These are phyloP conservation scores for Puya raimondii DNA, from an alignment of 176 grass and related monocot genomes.

Conservation along the genomic window DNA sequence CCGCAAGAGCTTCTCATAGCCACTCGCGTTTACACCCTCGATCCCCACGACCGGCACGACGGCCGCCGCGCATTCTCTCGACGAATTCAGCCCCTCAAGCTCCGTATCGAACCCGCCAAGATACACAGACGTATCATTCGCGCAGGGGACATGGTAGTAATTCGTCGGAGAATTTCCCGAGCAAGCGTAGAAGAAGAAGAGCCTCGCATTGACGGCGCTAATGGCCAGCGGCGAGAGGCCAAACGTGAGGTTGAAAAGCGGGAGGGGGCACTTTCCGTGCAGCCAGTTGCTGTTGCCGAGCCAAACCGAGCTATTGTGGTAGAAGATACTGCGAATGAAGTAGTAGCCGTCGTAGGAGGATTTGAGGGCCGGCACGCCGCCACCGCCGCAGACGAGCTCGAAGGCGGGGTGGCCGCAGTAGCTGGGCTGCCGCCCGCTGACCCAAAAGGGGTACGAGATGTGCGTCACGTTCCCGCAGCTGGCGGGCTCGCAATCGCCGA, in stretches of 20 bases:
- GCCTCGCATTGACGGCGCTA: conserved; percentile 21
- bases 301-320: conserved; percentile 17
- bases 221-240: conserved; percentile 12
- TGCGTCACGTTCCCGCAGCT: conserved; percentile 12
- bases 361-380: neutral
- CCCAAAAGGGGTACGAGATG: conserved; percentile 51
- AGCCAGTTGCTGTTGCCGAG: neutral
- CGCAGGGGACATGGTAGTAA: neutral
- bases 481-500: conserved; percentile 18
- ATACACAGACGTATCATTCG: neutral
- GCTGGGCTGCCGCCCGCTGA: neutral
- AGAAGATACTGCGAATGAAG: conserved; percentile 14
- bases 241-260: conserved; percentile 18
- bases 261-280: neutral
- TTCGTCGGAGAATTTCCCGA: neutral
- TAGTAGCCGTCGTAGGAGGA: neutral
- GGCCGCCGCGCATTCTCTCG: conserved; percentile 15
- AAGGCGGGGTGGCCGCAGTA: conserved; percentile 25
- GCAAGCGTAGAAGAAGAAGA: conserved; percentile 40
- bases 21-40: neutral
- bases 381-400: conserved; percentile 7
- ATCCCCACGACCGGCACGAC: conserved; percentile 23
- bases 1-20: conserved; percentile 19
- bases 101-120: conserved; percentile 14
- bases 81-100: neutral